Evolutionary conservation across 2,329 filamentous ascomycete species (phyloP).

Genomic region (Epicoccum nigrum): DNA sequence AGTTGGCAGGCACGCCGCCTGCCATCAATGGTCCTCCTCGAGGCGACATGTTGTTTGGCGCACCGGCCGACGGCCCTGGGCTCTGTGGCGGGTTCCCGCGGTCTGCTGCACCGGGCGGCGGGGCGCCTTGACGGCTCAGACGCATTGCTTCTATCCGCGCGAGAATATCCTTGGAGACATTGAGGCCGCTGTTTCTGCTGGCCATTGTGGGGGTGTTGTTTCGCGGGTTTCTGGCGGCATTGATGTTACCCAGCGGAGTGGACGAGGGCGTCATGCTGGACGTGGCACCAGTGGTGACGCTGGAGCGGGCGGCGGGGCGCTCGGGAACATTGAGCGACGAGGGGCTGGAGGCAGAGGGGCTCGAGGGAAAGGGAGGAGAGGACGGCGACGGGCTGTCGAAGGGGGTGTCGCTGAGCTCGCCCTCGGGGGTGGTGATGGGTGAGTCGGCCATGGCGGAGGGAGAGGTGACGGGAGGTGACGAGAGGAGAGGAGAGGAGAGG

Average conservation of each 20-base stretch:
- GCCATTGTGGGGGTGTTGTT: conserved; percentile 51
- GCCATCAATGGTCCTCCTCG: conserved; percentile 33
- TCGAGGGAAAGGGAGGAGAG: conserved; percentile 34
- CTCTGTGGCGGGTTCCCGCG: conserved; percentile 32
- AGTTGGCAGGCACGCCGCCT: conserved; percentile 52
- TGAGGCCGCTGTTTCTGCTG: conserved; percentile 58
- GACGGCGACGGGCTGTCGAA: conserved; percentile 42
- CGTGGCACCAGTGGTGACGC: conserved; percentile 59
- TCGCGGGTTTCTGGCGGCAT: conserved; percentile 65
- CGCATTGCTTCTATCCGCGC: conserved; percentile 74
- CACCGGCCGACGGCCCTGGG: conserved; percentile 30
- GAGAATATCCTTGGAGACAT: conserved; percentile 66
- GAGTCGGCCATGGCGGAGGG: conserved; percentile 36
- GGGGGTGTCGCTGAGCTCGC: conserved; percentile 39
- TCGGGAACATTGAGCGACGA: conserved; percentile 32
- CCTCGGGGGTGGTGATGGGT: conserved; percentile 38
- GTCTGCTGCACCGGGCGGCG: conserved; percentile 42
- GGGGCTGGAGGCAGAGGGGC: conserved; percentile 26
- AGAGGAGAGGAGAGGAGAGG: conserved; percentile 1
- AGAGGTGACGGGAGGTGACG: conserved; percentile 3
- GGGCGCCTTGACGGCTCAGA: conserved; percentile 66
- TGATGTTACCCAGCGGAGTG: conserved; percentile 79
- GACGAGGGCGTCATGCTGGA: conserved; percentile 77
- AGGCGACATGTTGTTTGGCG: conserved; percentile 18
- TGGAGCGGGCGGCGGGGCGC: conserved; percentile 63